Percentiles rank a stretch among this genome's conserved stretches.
These are phyloP conservation scores for Penstemon barbatus DNA, from an alignment of 257 asterid genomes.

Conservation along the genomic window DNA sequence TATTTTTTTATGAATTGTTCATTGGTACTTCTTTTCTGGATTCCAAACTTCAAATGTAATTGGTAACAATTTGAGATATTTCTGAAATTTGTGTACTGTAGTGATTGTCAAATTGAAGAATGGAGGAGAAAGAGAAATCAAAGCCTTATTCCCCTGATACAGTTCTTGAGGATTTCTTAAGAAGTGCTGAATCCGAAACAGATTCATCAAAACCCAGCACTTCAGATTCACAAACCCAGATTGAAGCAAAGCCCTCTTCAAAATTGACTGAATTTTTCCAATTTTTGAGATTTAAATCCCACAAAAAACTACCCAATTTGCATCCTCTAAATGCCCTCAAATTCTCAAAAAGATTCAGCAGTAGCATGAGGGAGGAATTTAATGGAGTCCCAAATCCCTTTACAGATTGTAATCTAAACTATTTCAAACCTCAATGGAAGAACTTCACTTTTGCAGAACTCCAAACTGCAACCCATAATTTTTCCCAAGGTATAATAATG, in stretches of 20 bases:
- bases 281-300: slow-evolving; percentile 57
- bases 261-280: slow-evolving; percentile 52
- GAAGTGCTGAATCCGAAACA: slow-evolving; percentile 69
- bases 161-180: slow-evolving; percentile 77
- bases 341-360: slow-evolving; percentile 59
- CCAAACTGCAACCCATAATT: slow-evolving; percentile 71
- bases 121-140: slow-evolving; percentile 56
- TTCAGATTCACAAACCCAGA: slow-evolving; percentile 48
- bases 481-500: slow-evolving; percentile 58
- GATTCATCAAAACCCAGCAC: slow-evolving; percentile 78
- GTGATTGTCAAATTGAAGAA: slow-evolving; percentile 30
- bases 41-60: neutral
- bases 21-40: no score
- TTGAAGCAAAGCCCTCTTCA: slow-evolving; percentile 47
- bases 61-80: neutral
- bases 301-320: slow-evolving; percentile 46
- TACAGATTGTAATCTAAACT: slow-evolving; percentile 48
- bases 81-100: slow-evolving; percentile 9
- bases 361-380: slow-evolving; percentile 62
- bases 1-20: neutral
- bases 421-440: slow-evolving; percentile 93
- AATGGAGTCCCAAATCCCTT: slow-evolving; percentile 33
- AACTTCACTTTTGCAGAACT: slow-evolving; percentile 65
- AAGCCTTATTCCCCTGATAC: slow-evolving; percentile 78
- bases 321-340: slow-evolving; percentile 51